phyloP scores from a whole-genome alignment of 805 yeast genomes.

The Lipomyces orientalis region DNA sequence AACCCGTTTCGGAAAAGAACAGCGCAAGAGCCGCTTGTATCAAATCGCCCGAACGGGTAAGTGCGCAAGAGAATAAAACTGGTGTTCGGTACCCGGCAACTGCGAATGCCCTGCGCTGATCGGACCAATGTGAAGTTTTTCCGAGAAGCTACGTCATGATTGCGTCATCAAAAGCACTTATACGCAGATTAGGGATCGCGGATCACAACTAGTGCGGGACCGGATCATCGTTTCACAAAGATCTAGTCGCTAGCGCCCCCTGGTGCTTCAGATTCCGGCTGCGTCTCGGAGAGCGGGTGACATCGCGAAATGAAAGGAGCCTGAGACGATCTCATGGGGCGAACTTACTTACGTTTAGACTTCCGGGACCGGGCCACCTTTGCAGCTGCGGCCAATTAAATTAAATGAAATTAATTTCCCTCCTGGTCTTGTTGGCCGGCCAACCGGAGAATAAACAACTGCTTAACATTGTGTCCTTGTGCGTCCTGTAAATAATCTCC shows the following conservation, averaged over 20 bases:
- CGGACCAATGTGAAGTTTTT: not conserved
- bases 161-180: not conserved
- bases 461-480: too few relatives aligned
- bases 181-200: not conserved
- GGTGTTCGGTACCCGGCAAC: not conserved
- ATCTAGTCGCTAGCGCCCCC: not conserved
- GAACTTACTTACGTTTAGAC: not conserved
- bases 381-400: too few relatives aligned
- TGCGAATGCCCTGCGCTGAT: not conserved
- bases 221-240: not conserved
- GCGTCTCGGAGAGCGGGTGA: not conserved
- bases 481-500: too few relatives aligned
- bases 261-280: not conserved
- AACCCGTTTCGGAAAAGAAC: too few relatives aligned
- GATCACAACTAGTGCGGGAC: not conserved
- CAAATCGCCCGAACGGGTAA: not conserved
- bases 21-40: not conserved
- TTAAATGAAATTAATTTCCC: too few relatives aligned
- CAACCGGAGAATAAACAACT: too few relatives aligned
- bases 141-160: not conserved
- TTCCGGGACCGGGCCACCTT: not conserved
- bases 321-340: not conserved
- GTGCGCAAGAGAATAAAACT: not conserved
- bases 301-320: not conserved
- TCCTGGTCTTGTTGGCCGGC: too few relatives aligned